Evolutionary conservation across 2,329 filamentous ascomycete species (phyloP).

Genomic region (Claviceps sp.): DNA sequence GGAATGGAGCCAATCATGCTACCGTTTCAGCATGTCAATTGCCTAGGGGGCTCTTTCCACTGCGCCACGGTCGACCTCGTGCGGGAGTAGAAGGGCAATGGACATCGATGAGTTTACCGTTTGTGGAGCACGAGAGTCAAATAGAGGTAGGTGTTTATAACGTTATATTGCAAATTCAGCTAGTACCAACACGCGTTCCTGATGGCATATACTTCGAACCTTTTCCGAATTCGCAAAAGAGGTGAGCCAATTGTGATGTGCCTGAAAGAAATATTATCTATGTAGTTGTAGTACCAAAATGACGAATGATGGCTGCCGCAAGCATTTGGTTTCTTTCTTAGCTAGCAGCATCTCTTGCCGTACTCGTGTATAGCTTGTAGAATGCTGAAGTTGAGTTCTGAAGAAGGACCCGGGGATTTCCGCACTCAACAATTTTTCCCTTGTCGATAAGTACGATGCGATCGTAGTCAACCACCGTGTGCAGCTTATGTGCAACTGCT

Average conservation of each 20-base stretch:
- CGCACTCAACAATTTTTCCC: slow-evolving; percentile 41
- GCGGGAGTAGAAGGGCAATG: not conserved
- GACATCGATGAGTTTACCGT: no score
- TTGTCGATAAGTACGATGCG: slow-evolving; percentile 54
- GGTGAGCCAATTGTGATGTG: no score
- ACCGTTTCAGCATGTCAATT: slow-evolving; percentile 19
- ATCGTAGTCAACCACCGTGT: slow-evolving; percentile 37
- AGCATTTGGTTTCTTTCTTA: not conserved
- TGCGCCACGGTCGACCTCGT: slow-evolving; percentile 15
- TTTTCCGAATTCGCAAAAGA: no score
- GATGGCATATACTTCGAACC: no score
- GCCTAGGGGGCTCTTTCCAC: slow-evolving; percentile 20
- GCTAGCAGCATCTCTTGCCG: not conserved
- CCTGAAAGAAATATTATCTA: no score
- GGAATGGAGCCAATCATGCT: slow-evolving; percentile 8
- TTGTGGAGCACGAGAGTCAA: no score
- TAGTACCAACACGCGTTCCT: no score
- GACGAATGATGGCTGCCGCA: not conserved
- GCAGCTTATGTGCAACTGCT: slow-evolving; percentile 27
- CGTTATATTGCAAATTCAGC: no score
- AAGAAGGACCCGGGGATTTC: slow-evolving; percentile 8
- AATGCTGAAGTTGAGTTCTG: slow-evolving; percentile 5
- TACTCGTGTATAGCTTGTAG: slow-evolving; percentile 7
- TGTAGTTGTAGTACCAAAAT: no score
- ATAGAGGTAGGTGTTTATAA: no score